Percentiles rank a stretch among this genome's conserved stretches.
phyloP scores from a whole-genome alignment of 148 eudicot genomes.

The Heliosperma pusillum region DNA sequence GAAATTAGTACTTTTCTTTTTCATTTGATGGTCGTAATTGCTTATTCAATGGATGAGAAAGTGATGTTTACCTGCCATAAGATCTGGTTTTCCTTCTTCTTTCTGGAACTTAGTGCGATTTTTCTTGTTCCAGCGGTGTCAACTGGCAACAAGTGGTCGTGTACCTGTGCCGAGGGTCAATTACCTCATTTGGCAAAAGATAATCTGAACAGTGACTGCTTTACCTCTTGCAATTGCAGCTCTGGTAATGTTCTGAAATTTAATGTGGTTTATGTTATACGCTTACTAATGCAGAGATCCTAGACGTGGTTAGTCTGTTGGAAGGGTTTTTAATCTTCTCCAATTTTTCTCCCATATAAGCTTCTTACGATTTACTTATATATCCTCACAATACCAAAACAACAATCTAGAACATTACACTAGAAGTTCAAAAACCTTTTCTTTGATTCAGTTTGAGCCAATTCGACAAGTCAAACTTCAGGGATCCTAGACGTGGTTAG shows the following conservation, averaged over 20 bases:
- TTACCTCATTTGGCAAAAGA: slow-evolving; percentile 49
- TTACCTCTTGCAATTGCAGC: slow-evolving; percentile 70
- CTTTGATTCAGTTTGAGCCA: too few relatives aligned
- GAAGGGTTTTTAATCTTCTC: background rate
- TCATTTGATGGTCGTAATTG: background rate
- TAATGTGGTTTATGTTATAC: background rate
- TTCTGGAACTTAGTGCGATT: background rate
- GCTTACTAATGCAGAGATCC: background rate
- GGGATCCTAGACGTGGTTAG: background rate
- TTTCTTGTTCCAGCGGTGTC: slow-evolving; percentile 28
- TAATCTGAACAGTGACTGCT: slow-evolving; percentile 49
- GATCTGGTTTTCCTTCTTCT: background rate
- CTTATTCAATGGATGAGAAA: background rate
- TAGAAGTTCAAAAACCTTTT: background rate
- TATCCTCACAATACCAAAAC: background rate
- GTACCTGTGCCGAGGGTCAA: slow-evolving; percentile 49
- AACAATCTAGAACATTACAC: background rate
- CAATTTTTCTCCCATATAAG: background rate
- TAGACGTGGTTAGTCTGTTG: too few relatives aligned
- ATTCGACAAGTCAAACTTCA: too few relatives aligned
- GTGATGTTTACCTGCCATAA: background rate
- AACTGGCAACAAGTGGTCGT: slow-evolving; percentile 50
- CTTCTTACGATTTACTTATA: background rate
- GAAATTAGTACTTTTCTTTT: too few relatives aligned
- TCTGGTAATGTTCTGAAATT: slow-evolving; percentile 49